phyloP scores from a whole-genome alignment of 2,329 filamentous ascomycete species.

The Sarocladiaceae sp. region DNA sequence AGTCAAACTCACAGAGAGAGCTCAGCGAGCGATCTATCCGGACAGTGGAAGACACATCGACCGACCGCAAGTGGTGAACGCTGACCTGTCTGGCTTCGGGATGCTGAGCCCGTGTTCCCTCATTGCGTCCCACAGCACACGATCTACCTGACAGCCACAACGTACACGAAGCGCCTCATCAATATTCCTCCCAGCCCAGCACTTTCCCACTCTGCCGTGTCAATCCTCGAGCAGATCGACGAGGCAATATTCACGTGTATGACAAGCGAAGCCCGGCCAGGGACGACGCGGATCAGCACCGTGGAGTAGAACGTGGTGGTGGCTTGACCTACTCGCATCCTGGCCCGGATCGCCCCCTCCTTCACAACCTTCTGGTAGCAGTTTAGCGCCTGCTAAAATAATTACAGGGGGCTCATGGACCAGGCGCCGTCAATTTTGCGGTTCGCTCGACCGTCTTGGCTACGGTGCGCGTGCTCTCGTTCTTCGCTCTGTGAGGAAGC shows the following conservation, averaged over 20 bases:
- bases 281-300: not conserved
- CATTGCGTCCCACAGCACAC: not conserved
- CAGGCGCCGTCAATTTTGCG: not conserved
- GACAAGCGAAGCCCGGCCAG: not conserved
- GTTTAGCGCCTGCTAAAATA: not conserved
- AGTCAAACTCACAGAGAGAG: not conserved
- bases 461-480: not conserved
- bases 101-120: not conserved
- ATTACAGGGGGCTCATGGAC: too few species aligned
- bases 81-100: not conserved
- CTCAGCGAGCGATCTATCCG: too few species aligned
- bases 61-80: too few species aligned
- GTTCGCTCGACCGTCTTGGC: not conserved
- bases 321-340: not conserved
- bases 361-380: not conserved
- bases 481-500: conserved; percentile 4
- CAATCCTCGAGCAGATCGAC: too few species aligned
- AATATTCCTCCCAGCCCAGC: too few species aligned
- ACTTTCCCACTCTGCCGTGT: too few species aligned
- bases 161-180: not conserved
- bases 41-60: too few species aligned
- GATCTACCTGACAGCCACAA: conserved; percentile 2
- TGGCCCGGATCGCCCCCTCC: conserved; percentile 8
- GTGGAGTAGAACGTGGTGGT: not conserved
- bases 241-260: not conserved